Conservation (phyloP, 768 basidiomycete genomes). For the Trichaptum fuscoviolaceum region DNA sequence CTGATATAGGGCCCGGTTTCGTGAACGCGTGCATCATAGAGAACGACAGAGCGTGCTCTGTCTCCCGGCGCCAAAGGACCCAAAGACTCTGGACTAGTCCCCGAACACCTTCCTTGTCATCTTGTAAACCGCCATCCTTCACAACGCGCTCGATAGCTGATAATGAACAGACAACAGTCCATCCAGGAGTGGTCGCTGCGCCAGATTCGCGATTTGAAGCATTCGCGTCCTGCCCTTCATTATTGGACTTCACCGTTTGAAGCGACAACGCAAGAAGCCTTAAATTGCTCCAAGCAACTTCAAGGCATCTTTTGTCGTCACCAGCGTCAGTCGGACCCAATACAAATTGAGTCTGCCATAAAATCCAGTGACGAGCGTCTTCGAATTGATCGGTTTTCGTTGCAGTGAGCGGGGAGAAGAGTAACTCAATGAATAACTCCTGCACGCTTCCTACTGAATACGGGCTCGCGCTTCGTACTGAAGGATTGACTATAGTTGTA, state of each 20-base stretch:
- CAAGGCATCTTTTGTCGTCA: background rate
- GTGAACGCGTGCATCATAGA: background rate
- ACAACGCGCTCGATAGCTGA: background rate
- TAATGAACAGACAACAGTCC: background rate
- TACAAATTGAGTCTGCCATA: background rate
- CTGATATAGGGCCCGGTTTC: background rate
- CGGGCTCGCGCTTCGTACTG: background rate
- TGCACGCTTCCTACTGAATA: background rate
- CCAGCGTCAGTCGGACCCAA: background rate
- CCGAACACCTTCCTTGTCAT: background rate
- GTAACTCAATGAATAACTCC: background rate
- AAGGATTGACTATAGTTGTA: background rate
- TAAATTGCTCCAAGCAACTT: constrained; percentile 35
- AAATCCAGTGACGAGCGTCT: constrained; percentile 1
- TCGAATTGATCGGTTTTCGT: background rate
- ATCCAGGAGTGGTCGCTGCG: background rate
- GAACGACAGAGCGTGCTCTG: background rate
- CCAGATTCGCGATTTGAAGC: background rate
- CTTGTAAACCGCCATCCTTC: background rate
- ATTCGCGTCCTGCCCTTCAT: background rate
- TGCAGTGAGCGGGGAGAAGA: background rate
- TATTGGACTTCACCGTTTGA: background rate
- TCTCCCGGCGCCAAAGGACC: background rate
- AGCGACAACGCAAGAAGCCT: constrained; percentile 29
- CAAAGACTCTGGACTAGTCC: background rate